phyloP scores from a whole-genome alignment of 495 filamentous ascomycete genomes.

The Cercophora newfieldiana region DNA sequence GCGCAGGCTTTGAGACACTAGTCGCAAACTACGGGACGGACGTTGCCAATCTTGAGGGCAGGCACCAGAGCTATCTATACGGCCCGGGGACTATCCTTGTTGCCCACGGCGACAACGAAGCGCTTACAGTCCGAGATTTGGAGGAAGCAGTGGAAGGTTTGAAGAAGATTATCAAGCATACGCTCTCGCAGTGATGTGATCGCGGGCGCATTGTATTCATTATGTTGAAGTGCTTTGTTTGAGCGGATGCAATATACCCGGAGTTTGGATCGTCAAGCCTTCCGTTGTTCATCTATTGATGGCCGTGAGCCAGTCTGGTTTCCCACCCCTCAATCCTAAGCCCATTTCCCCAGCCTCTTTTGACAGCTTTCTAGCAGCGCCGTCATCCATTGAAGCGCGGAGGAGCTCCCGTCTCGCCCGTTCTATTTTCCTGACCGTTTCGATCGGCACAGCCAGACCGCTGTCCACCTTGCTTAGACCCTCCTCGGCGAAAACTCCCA shows the following conservation, averaged over 20 bases:
- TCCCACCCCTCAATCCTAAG: constrained; percentile 16
- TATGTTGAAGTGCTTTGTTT: too few species aligned
- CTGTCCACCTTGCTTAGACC: constrained; percentile 65
- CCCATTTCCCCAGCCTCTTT: constrained; percentile 31
- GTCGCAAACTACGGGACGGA: constrained; percentile 93
- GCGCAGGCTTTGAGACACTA: constrained; percentile 67
- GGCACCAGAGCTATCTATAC: constrained; percentile 82
- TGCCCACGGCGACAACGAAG: constrained; percentile 85
- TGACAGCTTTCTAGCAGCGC: constrained; percentile 11
- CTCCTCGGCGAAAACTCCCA: constrained; percentile 65
- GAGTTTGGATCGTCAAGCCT: too few species aligned
- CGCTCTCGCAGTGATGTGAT: constrained; percentile 33
- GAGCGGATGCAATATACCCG: neutral
- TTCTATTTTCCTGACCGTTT: constrained; percentile 47
- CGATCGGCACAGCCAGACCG: constrained; percentile 62
- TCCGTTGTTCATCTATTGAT: neutral
- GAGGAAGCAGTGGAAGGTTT: constrained; percentile 70
- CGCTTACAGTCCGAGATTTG: constrained; percentile 66
- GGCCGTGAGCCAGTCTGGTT: constrained; percentile 8
- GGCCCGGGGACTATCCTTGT: constrained; percentile 87
- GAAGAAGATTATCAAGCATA: constrained; percentile 66
- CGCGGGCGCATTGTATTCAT: too few species aligned
- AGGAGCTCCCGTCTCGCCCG: constrained; percentile 38
- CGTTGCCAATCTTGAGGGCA: constrained; percentile 70
- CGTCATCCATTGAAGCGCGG: constrained; percentile 16